A percentile compares a stretch with the other conserved stretches of the same genome.
Evolutionary conservation across 805 yeast genomes (phyloP).

Genomic region (Pichia nanzhaoensis): DNA sequence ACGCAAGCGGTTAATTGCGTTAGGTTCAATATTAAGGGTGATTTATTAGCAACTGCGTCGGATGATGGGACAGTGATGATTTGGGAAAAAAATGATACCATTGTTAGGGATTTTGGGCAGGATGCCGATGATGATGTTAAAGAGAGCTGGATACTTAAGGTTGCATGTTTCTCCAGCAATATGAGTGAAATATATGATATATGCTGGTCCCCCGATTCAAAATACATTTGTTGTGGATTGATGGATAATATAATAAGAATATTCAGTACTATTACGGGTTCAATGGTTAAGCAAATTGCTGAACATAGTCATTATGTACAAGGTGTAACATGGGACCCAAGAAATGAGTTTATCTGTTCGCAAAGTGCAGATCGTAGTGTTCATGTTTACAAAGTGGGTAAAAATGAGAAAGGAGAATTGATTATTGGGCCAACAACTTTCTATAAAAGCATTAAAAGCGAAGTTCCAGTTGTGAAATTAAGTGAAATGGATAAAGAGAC

Average conservation of each 20-base stretch:
- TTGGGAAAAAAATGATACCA: slow-evolving; percentile 59
- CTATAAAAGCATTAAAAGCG: slow-evolving; percentile 50
- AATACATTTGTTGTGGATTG: slow-evolving; percentile 75
- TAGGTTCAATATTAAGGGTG: slow-evolving; percentile 68
- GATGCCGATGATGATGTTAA: slow-evolving; percentile 45
- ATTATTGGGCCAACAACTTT: slow-evolving; percentile 35
- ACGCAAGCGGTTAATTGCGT: slow-evolving; percentile 93
- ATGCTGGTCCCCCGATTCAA: slow-evolving; percentile 86
- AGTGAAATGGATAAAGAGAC: slow-evolving; percentile 14
- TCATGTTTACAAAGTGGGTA: slow-evolving; percentile 50
- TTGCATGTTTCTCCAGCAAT: slow-evolving; percentile 46
- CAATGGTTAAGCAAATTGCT: slow-evolving; percentile 49
- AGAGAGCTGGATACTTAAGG: slow-evolving; percentile 71
- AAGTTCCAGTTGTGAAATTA: slow-evolving; percentile 36
- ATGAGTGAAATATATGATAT: slow-evolving; percentile 82
- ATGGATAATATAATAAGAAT: slow-evolving; percentile 83
- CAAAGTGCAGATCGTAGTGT: slow-evolving; percentile 88
- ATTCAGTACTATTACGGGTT: slow-evolving; percentile 52
- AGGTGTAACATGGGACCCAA: slow-evolving; percentile 96
- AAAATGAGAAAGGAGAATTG: slow-evolving; percentile 22
- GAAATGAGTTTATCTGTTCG: slow-evolving; percentile 66
- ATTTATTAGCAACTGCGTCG: slow-evolving; percentile 78
- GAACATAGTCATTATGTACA: slow-evolving; percentile 89
- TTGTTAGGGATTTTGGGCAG: slow-evolving; percentile 56
- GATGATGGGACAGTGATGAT: slow-evolving; percentile 88